phyloP scores from a whole-genome alignment of 1,284 basidiomycete genomes.

The Peniophora sp. region DNA sequence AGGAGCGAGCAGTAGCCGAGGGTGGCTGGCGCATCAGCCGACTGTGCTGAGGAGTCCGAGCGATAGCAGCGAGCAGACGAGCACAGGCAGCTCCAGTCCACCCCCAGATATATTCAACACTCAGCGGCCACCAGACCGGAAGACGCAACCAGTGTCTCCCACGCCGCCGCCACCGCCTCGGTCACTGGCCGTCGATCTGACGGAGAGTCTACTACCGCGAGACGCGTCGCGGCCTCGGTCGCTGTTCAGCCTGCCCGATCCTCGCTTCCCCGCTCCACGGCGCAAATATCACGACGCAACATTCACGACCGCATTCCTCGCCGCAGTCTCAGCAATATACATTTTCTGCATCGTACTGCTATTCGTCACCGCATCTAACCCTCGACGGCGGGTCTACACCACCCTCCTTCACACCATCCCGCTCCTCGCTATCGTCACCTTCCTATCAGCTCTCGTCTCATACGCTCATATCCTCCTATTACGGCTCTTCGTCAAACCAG shows the following conservation, averaged over 20 bases:
- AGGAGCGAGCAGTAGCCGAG: slow-evolving; percentile 31
- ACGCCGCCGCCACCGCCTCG: slow-evolving; percentile 23
- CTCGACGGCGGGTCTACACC: slow-evolving; percentile 44
- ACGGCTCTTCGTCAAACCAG: slow-evolving; percentile 73
- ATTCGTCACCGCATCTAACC: slow-evolving; percentile 37
- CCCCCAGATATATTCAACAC: slow-evolving; percentile 27
- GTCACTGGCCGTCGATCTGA: slow-evolving; percentile 47
- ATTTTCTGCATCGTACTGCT: slow-evolving; percentile 58
- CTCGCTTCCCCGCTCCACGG: slow-evolving; percentile 47
- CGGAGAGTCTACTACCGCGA: slow-evolving; percentile 64
- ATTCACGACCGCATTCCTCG: slow-evolving; percentile 65
- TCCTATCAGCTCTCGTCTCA: slow-evolving; percentile 63
- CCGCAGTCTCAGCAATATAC: slow-evolving; percentile 48
- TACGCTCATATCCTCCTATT: slow-evolving; percentile 75
- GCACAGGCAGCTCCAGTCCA: slow-evolving; percentile 7
- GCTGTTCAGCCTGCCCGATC: slow-evolving; percentile 68
- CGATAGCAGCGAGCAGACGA: too few relatives aligned
- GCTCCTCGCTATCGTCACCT: slow-evolving; percentile 71
- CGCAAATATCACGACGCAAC: slow-evolving; percentile 63
- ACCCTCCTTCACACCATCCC: slow-evolving; percentile 81
- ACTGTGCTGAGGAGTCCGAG: slow-evolving; percentile 34
- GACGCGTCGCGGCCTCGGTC: slow-evolving; percentile 59
- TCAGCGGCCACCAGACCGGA: slow-evolving; percentile 6
- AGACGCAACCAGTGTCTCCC: slow-evolving; percentile 5
- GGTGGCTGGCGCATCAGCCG: slow-evolving; percentile 70